These are phyloP conservation scores for Lachancea kluyveri DNA, from an alignment of 805 yeast genomes.

Conservation along the genomic window DNA sequence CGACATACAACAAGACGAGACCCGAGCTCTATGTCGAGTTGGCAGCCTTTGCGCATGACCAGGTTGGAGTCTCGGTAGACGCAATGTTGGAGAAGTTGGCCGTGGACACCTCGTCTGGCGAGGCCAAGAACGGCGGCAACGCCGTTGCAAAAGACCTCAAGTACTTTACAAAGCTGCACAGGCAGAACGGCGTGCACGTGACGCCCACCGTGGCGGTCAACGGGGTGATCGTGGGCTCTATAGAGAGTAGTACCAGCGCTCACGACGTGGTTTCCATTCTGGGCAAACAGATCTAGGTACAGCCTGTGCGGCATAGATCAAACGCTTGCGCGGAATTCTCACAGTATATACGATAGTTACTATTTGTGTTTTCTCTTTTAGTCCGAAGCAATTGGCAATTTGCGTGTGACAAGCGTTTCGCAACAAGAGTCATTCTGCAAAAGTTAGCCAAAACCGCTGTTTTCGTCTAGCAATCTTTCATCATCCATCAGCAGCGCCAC, in stretches of 20 bases:
- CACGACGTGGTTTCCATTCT: constrained; percentile 4
- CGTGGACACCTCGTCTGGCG: constrained; percentile 1
- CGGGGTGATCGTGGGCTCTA: constrained; percentile 3
- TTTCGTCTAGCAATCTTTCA: too few species aligned
- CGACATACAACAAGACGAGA: constrained; percentile 3
- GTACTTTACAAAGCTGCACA: constrained; percentile 5
- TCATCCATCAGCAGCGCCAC: too few species aligned
- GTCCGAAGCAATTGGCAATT: too few species aligned
- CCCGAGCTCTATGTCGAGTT: constrained; percentile 2
- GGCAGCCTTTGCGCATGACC: constrained; percentile 2
- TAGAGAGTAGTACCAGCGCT: constrained; percentile 6
- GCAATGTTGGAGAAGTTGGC: neutral
- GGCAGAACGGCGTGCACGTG: constrained; percentile 8
- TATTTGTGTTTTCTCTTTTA: too few species aligned
- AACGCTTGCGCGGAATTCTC: too few species aligned
- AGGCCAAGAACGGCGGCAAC: constrained; percentile 4
- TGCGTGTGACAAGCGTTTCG: too few species aligned
- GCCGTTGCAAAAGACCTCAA: constrained; percentile 1
- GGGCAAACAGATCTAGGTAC: constrained; percentile 1
- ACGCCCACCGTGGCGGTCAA: constrained; percentile 6
- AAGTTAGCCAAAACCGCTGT: too few species aligned
- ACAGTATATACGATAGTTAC: too few species aligned
- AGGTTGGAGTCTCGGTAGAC: constrained; percentile 2
- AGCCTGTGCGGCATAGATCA: too few species aligned
- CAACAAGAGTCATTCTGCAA: too few species aligned